Base-by-base conservation (phyloP, 352 stramenopile genomes). In the Phytophthora quininea region DNA sequence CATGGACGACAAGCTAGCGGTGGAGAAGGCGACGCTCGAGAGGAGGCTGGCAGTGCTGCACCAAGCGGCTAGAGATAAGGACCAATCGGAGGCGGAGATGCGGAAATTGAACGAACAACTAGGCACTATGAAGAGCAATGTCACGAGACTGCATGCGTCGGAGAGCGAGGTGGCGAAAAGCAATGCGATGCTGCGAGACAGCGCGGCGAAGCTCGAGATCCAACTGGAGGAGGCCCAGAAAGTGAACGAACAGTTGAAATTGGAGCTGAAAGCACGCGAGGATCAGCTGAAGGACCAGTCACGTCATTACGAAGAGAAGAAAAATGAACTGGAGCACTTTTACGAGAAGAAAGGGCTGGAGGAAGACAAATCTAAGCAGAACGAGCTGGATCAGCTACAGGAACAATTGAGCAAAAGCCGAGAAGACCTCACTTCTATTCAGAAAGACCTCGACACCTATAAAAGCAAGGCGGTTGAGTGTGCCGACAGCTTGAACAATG, bases 241-340 rank as follows among this genome's bases (percentile, higher is more conserved):
- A 61, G 46, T 70, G 45, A 89, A 87, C 27, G 79, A 87, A 31
- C 69, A 91, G 62, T 37, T 93, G 19, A 74, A 79, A 53, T 46
- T 90, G 31, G 79, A 91, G 19, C 50, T 93, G n/a, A 84, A 84
- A 19, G 66, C 77, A 1, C 71, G 88, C 27, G 71, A 90, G 68
- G 60, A 69, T 9, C 76, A 64, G 1, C 63, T 89, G 64, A 62
- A 75, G 4, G 76, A 89, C 29, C 76, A 85, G 47, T 74, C 77
- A 9, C 71, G 80, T 38, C 63, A 81, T 8, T 91, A 87, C 58
- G 77, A 90, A 35, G 79, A 91, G 31, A 88, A 84, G 45, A 91
- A 85, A 46, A 79, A 90, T 32, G 82, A 91, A 29, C 58, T 92
- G 27, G 67, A 89, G 65, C 57, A 80, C 10, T 89, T 90, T 46